Base-by-base conservation (phyloP, 805 yeast species). In the Kazachstania taianensis region DNA sequence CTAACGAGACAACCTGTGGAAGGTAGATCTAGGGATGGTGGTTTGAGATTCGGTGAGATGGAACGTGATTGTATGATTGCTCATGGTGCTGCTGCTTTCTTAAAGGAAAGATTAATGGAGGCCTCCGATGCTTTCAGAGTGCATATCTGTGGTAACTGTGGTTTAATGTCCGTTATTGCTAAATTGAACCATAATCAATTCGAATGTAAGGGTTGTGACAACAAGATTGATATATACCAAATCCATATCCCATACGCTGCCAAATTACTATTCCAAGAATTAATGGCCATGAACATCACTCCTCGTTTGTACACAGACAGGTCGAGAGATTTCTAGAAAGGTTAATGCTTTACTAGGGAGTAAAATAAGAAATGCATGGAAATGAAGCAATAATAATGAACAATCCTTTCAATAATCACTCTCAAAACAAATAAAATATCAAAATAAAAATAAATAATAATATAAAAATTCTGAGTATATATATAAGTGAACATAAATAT, bases 51-150 rank as follows among this genome's bases (percentile, higher is more conserved):
- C 74, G 98, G 98, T 56, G 98, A 89, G 65, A 92, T 92, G 99
- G 99, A 92, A 67, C 84, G 99, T 70, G 99, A 92, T 72, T 92
- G 99, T 81, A 89, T 92, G 96, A 92, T 92, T 70, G 98, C 99
- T 2, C 97, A 92, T 59, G 99, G 99, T 61, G 97, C 96, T 10
- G 96, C 98, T 4, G 94, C 96, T 6, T 89, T 92, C 70, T 73
- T 92, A 67, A 86, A 89, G 63, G 99, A 92, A 67, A 75, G 99
- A 61, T 70, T 92, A 61, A 89, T 92, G 96, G 97, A 92, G 63
- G 96, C 96, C 9, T 89, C 97, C 0, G 99, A 92, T 67, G 96
- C 97, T 2, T 92, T 92, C 71, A 75, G 97, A 63, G 97, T 92
- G 29, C 97, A 92, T 59, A 80, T 92, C 20, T 92, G 99, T 69